Percentiles rank a stretch among this genome's conserved stretches.
phyloP scores from a whole-genome alignment of 306 rosid genomes.

The Abrus precatorius region DNA sequence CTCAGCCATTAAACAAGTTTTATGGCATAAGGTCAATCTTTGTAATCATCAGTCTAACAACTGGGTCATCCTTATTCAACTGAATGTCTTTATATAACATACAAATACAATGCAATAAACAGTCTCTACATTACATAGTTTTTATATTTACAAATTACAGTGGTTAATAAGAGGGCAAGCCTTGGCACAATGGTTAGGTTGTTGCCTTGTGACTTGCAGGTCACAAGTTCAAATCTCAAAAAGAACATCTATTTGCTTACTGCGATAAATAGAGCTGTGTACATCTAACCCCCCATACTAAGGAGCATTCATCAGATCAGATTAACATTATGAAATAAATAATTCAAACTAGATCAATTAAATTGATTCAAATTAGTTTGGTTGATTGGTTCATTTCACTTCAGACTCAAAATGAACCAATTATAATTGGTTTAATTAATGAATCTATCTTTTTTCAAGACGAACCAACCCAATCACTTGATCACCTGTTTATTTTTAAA shows the following conservation, averaged over 20 bases:
- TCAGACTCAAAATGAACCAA: too few species aligned
- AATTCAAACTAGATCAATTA: too few species aligned
- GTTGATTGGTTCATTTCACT: too few species aligned
- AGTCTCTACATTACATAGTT: conserved; percentile 3
- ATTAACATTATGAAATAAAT: too few species aligned
- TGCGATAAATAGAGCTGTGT: not conserved
- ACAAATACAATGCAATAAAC: not conserved
- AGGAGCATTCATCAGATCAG: too few species aligned
- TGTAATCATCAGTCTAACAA: conserved; percentile 12
- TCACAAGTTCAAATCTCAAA: not conserved
- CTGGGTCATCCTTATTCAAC: conserved; percentile 12
- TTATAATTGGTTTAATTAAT: too few species aligned
- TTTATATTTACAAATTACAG: not conserved
- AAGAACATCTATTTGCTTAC: not conserved
- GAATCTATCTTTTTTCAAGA: too few species aligned
- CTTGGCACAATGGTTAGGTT: not conserved
- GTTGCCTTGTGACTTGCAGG: not conserved
- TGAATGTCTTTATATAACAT: not conserved
- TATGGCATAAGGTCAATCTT: conserved; percentile 10
- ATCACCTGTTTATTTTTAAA: too few species aligned
- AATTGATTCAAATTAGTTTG: too few species aligned
- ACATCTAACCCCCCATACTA: not conserved
- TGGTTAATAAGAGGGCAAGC: not conserved
- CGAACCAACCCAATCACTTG: too few species aligned
- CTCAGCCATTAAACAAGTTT: conserved; percentile 11